A percentile compares a stretch with the other conserved stretches of the same genome.
Conservation (phyloP, 768 basidiomycete species). For the Auricularia sp. region DNA sequence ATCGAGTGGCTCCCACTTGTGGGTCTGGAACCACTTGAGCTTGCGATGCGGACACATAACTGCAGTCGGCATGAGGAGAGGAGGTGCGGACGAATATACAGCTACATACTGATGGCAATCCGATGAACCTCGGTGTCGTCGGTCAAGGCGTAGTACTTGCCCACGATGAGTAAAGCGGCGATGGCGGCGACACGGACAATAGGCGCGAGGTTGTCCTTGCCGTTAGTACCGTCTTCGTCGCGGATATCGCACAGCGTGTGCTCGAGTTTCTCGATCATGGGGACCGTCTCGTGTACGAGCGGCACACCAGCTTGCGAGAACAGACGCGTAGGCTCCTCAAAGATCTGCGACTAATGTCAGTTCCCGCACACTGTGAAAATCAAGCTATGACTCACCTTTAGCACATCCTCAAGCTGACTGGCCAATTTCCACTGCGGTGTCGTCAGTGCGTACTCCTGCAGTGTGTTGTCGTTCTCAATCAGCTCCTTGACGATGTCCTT, state of each 20-base stretch:
- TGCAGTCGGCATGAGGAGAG: conserved; percentile 1
- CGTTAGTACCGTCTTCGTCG: not conserved
- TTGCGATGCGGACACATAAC: conserved; percentile 21
- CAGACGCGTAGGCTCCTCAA: too few relatives aligned
- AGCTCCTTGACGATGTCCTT: conserved; percentile 16
- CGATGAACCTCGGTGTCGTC: conserved; percentile 17
- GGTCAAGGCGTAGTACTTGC: conserved; percentile 16
- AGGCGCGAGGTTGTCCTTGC: not conserved
- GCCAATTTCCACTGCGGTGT: too few relatives aligned
- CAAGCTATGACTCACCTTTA: too few relatives aligned
- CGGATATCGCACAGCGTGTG: conserved; percentile 2
- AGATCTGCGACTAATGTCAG: too few relatives aligned
- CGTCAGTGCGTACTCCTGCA: too few relatives aligned
- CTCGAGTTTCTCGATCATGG: conserved; percentile 13
- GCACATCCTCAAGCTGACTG: too few relatives aligned
- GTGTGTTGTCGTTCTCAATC: conserved; percentile 14
- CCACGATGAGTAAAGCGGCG: conserved; percentile 12
- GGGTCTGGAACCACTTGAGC: conserved; percentile 15
- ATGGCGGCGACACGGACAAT: conserved; percentile 11
- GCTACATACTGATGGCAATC: conserved; percentile 15
- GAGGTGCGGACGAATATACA: not conserved
- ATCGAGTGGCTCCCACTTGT: conserved; percentile 9
- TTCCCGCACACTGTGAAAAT: too few relatives aligned
- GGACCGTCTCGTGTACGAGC: conserved; percentile 10
- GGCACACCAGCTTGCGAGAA: conserved; percentile 13